phyloP scores from a whole-genome alignment of 169 alveolate genomes.

The Sarcocystis neurona region DNA sequence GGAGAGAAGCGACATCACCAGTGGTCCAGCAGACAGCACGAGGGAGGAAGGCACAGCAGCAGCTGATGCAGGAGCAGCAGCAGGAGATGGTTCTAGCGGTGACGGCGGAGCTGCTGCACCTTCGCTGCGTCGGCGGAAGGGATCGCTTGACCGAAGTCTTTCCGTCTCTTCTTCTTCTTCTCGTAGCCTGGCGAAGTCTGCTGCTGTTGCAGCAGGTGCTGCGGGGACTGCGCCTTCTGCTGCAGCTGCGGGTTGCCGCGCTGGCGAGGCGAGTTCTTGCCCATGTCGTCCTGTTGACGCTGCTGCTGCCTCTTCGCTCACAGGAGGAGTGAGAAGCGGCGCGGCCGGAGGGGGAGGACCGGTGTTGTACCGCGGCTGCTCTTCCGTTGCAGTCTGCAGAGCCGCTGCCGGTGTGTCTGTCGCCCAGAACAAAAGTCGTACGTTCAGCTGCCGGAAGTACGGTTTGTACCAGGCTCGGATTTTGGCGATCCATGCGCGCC shows the following conservation, averaged over 20 bases:
- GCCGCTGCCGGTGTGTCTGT: background rate
- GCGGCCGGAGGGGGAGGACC: too few relatives aligned
- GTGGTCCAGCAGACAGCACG: too few relatives aligned
- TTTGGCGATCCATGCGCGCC: slow-evolving; percentile 55
- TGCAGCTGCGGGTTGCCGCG: background rate
- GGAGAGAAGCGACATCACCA: too few relatives aligned
- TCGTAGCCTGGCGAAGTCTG: background rate
- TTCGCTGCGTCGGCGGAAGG: too few relatives aligned
- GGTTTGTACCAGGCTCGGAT: slow-evolving; percentile 51
- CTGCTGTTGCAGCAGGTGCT: background rate
- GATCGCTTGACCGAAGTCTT: too few relatives aligned
- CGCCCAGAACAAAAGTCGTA: slow-evolving; percentile 56
- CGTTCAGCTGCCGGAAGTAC: slow-evolving; percentile 63
- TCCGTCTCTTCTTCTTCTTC: background rate
- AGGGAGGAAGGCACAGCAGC: slow-evolving; percentile 45
- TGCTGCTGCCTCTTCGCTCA: background rate
- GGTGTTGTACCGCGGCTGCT: too few relatives aligned
- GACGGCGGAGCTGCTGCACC: background rate
- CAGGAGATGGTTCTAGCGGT: background rate
- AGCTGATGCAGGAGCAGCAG: slow-evolving; percentile 35
- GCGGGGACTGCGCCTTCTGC: background rate
- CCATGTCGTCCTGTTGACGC: background rate
- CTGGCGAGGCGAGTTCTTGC: too few relatives aligned
- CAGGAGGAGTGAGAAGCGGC: background rate
- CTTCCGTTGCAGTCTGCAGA: too few relatives aligned